Evolutionary conservation across 192 early-diverging fungal genomes (phyloP), one percentile per base, ranked within the genome.

Genomic region (Coemansia sp.): DNA sequence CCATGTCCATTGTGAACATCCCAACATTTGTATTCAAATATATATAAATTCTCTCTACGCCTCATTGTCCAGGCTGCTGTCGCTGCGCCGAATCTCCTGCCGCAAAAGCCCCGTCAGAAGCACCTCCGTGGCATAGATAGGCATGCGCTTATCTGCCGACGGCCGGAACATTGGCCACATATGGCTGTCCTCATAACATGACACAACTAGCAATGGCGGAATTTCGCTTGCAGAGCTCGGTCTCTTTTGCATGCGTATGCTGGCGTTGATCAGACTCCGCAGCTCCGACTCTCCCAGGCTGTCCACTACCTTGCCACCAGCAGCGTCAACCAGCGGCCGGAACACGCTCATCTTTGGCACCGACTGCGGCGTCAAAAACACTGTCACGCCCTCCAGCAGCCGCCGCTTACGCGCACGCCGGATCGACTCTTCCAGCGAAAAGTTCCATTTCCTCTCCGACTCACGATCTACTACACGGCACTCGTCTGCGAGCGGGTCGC

Each of bases 351-450:
- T 51, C 29, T 60, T 40, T 8, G 82, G 82, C 42, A 68, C 57
- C 4, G 72, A 62, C 31, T 43, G 33, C 40, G 78, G 77, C 41
- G 82, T 85, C 12, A 85, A 59, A 33, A 77, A 63, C 66, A 83
- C 76, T 24, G 73, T 78, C 15, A 78, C 73, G 20, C 80, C 80
- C 22, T 71, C 65, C 38, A 83, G 57, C 67, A 83, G 68, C 54
- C 68, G 75, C 52, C 70, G 49, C 47, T 15, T 36, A 20, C 57
- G 69, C 43, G 80, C 65, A 16, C 64, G 72, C 54, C 57, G 72
- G 47, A 77, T 65, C 33, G 80, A 70, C 61, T 77, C 69, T 31
- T 52, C 33, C 41, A 82, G 52, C 12, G 9, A 52, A 63, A 82
- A 77, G 3, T 38, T 29, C 78, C 78, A 80, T 13, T 59, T 68